Base-by-base conservation (phyloP, 1,139 yeast genomes). In the Geotrichum bryndzae region DNA sequence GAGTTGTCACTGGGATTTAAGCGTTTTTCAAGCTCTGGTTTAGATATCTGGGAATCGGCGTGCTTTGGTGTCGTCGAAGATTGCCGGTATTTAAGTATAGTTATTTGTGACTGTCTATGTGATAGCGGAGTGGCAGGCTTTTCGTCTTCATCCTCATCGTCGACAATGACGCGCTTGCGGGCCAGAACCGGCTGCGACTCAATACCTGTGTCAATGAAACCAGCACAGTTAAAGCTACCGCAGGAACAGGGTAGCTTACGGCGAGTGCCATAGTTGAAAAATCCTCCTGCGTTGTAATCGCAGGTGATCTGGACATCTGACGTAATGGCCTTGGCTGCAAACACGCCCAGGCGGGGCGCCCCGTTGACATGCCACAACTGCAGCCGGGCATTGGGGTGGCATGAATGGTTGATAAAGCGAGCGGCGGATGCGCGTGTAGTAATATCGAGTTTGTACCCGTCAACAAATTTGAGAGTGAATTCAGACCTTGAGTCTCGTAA, bases 381-480 rank as follows among this genome's bases (percentile, higher is more conserved):
- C 73, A 78, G 75, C 54, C 71, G 74, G 27, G 76, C 68, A 61
- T 78, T 77, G 48, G 81, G 80, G 50, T 69, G 66, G 66, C 81
- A 78, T 0, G 80, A 77, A 61, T 78, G 81, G 64, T 78, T 78
- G 8, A 74, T 78, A 66, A 76, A 78, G 53, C 79, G 67, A 0
- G 80, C 80, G 2, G 72, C 75, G 0, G 80, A 76, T 1, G 81
- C 80, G 46, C 73, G 66, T 25, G 63, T 67, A 11, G 77, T 75
- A 22, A 75, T 69, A 65, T 78, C 81, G 56, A 78, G 75, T 5
- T 75, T 73, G 31, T 68, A 65, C 6, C 77, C 76, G 46, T 71
- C 68, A 31, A 75, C 79, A 45, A 77, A 64, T 33, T 75, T 72
- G n/a, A 78, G 63, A 61, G 75, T 73, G 63, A 74, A 15, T 72